A percentile compares a stretch with the other conserved stretches of the same genome.
These are phyloP conservation scores for Globisporangium spiculum DNA, from an alignment of 352 stramenopile species.

Conservation along the genomic window DNA sequence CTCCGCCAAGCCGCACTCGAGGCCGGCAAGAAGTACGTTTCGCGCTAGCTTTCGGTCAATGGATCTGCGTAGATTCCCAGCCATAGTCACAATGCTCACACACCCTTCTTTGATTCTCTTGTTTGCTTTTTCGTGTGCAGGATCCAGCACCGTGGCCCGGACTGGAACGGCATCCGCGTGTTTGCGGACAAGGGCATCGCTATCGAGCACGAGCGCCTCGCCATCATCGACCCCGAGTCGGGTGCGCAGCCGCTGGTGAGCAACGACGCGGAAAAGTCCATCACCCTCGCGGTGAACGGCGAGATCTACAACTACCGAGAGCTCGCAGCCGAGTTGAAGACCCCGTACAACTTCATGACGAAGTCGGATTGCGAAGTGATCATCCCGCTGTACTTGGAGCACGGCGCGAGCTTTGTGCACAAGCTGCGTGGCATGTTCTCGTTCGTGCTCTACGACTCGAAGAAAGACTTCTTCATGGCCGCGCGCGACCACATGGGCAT, in stretches of 20 bases:
- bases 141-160: conserved; percentile 95
- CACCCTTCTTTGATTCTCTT: not conserved
- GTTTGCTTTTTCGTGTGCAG: conserved; percentile 17
- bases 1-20: conserved; percentile 94
- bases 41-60: not conserved
- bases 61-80: not conserved
- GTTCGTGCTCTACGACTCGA: conserved; percentile 97
- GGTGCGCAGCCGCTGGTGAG: conserved; percentile 89
- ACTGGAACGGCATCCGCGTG: conserved; percentile 93
- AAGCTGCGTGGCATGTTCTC: conserved; percentile 98
- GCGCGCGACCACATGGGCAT: conserved; percentile 98
- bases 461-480: conserved; percentile 93
- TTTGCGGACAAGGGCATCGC: conserved; percentile 74
- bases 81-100: not conserved
- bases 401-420: conserved; percentile 88
- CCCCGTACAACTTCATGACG: conserved; percentile 93
- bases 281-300: conserved; percentile 97
- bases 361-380: conserved; percentile 98
- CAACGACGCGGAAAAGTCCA: conserved; percentile 72
- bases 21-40: conserved; percentile 86
- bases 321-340: conserved; percentile 81
- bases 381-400: conserved; percentile 94
- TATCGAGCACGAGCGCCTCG: conserved; percentile 97
- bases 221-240: conserved; percentile 98
- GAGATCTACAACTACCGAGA: conserved; percentile 99